Percentiles rank a stretch among this genome's conserved stretches.
Evolutionary conservation across 2,329 filamentous ascomycete species (phyloP).

Genomic region (Penicillium brevicompactum): DNA sequence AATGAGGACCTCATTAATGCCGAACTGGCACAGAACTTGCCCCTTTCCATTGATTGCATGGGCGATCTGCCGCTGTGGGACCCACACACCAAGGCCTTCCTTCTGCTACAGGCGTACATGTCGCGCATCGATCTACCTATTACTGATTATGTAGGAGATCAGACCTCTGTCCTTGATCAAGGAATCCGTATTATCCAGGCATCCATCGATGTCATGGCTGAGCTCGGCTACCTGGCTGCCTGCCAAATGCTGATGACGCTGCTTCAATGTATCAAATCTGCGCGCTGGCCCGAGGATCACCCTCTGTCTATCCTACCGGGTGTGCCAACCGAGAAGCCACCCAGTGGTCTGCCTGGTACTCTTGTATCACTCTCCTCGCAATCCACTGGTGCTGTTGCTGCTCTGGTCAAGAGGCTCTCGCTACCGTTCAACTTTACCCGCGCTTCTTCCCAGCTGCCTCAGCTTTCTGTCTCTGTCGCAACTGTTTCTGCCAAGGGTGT

Average conservation of each 20-base stretch:
- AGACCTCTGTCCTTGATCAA: constrained; percentile 85
- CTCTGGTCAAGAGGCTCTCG: constrained; percentile 32
- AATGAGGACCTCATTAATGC: constrained; percentile 98
- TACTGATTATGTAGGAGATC: constrained; percentile 94
- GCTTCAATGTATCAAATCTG: constrained; percentile 89
- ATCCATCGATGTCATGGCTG: constrained; percentile 88
- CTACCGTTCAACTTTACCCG: constrained; percentile 51
- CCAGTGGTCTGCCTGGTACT: constrained; percentile 30
- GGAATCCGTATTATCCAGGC: constrained; percentile 96
- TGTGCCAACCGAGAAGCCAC: constrained; percentile 46
- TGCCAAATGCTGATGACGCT: constrained; percentile 80
- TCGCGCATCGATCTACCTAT: constrained; percentile 90
- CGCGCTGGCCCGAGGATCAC: constrained; percentile 83
- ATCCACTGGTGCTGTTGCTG: constrained; percentile 24
- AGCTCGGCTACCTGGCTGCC: constrained; percentile 78
- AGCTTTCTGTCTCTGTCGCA: constrained; percentile 64
- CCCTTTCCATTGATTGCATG: constrained; percentile 64
- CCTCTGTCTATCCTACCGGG: constrained; percentile 79
- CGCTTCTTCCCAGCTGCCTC: constrained; percentile 67
- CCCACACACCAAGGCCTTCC: constrained; percentile 93
- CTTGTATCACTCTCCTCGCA: constrained; percentile 36
- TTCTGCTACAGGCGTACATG: constrained; percentile 94
- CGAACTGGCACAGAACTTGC: constrained; percentile 80
- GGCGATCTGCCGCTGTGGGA: constrained; percentile 89
- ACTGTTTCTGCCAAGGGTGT: constrained; percentile 65